Percentiles rank a stretch among this genome's conserved stretches.
Evolutionary conservation across 148 eudicot genomes (phyloP).

Genomic region (Cornus florida): DNA sequence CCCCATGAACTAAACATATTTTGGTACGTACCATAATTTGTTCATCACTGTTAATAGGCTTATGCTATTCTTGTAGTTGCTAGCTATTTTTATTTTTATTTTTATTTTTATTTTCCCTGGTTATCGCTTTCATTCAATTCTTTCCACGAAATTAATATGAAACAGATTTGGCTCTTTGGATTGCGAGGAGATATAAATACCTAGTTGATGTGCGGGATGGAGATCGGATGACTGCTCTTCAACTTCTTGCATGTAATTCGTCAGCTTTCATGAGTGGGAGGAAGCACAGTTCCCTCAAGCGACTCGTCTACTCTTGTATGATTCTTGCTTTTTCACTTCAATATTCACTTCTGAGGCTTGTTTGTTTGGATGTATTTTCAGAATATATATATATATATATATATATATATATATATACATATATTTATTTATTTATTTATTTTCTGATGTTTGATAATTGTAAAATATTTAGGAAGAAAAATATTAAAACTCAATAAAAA

Average conservation of each 20-base stretch:
- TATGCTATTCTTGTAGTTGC: too few relatives aligned
- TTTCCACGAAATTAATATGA: background rate
- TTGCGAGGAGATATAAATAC: background rate
- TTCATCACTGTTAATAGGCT: too few relatives aligned
- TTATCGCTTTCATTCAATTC: background rate
- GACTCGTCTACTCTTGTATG: conserved; percentile 1
- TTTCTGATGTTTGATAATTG: too few relatives aligned
- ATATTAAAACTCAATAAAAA: too few relatives aligned
- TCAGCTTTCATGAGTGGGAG: background rate
- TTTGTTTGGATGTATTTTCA: too few relatives aligned
- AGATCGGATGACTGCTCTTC: conserved; percentile 20
- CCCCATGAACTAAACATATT: background rate
- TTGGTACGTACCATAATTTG: conserved; percentile 6
- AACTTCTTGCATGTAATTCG: conserved; percentile 9
- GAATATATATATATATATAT: too few relatives aligned
- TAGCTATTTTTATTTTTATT: background rate
- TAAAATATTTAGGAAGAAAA: too few relatives aligned
- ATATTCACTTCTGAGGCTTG: too few relatives aligned
- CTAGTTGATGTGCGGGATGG: background rate
- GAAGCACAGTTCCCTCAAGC: background rate
- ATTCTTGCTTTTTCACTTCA: background rate
- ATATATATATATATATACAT: too few relatives aligned
- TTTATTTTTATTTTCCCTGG: background rate
- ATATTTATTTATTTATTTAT: too few relatives aligned
- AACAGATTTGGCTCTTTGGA: conserved; percentile 10